Evolutionary conservation across 352 stramenopile species (phyloP).

Genomic region (Phytophthora colocasiae): DNA sequence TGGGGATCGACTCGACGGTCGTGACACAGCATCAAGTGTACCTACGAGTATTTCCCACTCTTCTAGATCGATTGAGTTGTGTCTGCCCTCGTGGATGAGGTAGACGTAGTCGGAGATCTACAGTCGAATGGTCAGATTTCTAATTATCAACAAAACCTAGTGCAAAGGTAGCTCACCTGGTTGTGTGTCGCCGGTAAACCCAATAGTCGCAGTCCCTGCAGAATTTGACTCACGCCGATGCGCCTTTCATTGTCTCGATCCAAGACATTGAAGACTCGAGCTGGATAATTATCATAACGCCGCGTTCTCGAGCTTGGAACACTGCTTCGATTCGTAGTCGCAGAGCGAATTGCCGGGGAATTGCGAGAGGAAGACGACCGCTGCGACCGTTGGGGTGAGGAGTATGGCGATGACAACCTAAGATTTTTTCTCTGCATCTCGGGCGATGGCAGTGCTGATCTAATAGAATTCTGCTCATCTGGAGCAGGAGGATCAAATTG

Average conservation of each 20-base stretch:
- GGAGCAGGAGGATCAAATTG: slow-evolving; percentile 23
- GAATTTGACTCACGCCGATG: slow-evolving; percentile 63
- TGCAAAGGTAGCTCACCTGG: slow-evolving; percentile 42
- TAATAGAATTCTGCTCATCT: slow-evolving; percentile 19
- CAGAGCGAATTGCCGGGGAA: slow-evolving; percentile 18
- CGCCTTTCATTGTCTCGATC: slow-evolving; percentile 52
- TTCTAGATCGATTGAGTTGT: slow-evolving; percentile 62
- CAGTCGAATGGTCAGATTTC: not conserved
- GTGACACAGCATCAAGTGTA: slow-evolving; percentile 68
- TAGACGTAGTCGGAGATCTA: slow-evolving; percentile 82
- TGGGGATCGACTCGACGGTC: slow-evolving; percentile 30
- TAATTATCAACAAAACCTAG: not conserved
- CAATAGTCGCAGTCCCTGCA: slow-evolving; percentile 61
- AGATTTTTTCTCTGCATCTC: slow-evolving; percentile 2
- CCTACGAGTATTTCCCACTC: slow-evolving; percentile 76
- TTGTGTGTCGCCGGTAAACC: slow-evolving; percentile 69
- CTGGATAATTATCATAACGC: slow-evolving; percentile 44
- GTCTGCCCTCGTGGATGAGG: slow-evolving; percentile 67
- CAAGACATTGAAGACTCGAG: slow-evolving; percentile 60
- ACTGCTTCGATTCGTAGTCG: slow-evolving; percentile 21
- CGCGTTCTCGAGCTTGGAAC: not conserved
- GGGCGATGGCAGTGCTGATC: slow-evolving; percentile 14
- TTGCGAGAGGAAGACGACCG: slow-evolving; percentile 21
- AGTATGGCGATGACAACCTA: slow-evolving; percentile 21
- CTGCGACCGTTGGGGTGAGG: slow-evolving; percentile 33